Percentiles rank a stretch among this genome's conserved stretches.
Evolutionary conservation across 202 grass and related monocot species (phyloP).

Genomic region (Schoenoplectus tabernaemontani): DNA sequence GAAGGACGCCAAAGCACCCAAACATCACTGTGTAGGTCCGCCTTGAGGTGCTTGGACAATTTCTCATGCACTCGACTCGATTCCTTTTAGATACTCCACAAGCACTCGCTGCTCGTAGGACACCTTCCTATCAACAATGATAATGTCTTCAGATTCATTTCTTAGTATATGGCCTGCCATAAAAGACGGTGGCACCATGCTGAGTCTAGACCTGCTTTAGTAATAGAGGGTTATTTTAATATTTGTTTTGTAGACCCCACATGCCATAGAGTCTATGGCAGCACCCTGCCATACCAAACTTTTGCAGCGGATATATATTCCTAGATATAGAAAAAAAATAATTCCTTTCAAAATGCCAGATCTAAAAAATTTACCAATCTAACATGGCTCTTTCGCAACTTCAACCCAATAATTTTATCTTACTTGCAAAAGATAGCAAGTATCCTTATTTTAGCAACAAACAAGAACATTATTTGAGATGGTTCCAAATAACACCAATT

Average conservation of each 20-base stretch:
- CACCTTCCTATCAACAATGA: constrained; percentile 56
- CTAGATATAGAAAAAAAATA: too few species aligned
- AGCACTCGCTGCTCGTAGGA: constrained; percentile 80
- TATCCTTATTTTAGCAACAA: background rate
- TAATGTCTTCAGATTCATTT: background rate
- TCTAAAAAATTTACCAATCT: background rate
- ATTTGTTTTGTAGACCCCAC: too few species aligned
- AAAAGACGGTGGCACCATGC: too few species aligned
- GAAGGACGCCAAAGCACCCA: background rate
- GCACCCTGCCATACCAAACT: too few species aligned
- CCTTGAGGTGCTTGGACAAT: constrained; percentile 61
- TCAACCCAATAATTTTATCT: background rate
- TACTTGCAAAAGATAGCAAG: background rate
- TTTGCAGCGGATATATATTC: too few species aligned
- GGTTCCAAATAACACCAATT: background rate
- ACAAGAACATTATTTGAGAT: background rate
- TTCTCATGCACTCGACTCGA: constrained; percentile 66
- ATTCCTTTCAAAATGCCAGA: background rate
- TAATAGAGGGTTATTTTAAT: too few species aligned
- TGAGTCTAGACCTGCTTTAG: too few species aligned
- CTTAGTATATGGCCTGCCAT: too few species aligned
- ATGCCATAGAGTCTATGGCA: too few species aligned
- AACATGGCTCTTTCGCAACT: constrained; percentile 6
- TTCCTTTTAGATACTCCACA: constrained; percentile 83
- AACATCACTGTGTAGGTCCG: constrained; percentile 15